Evolutionary conservation across 306 rosid genomes (phyloP).

Genomic region (Malus domestica): ASM211411v1 NC_041792.1:29158907-29159406

Average conservation of each 20-base stretch:
- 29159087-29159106: constrained; percentile 43
- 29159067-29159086: constrained; percentile 52
- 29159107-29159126: constrained; percentile 49
- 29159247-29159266: constrained; percentile 65
- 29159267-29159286: constrained; percentile 89
- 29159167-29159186: constrained; percentile 35
- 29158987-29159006: constrained; percentile 65
- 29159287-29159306: constrained; percentile 51
- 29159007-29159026: constrained; percentile 53
- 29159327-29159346: constrained; percentile 60
- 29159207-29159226: constrained; percentile 55
- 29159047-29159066: constrained; percentile 40
- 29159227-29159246: constrained; percentile 67
- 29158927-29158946: constrained; percentile 53
- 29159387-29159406: constrained; percentile 77
- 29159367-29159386: constrained; percentile 42
- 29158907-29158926: constrained; percentile 90
- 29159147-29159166: constrained; percentile 61
- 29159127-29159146: constrained; percentile 58
- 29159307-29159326: constrained; percentile 63
- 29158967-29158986: constrained; percentile 79
- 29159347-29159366: constrained; percentile 51
- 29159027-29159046: constrained; percentile 71
- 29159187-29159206: constrained; percentile 68
- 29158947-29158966: constrained; percentile 71